Evolutionary conservation across 345 rosid genomes (phyloP).

Genomic region (Salix koriyanagi): DNA sequence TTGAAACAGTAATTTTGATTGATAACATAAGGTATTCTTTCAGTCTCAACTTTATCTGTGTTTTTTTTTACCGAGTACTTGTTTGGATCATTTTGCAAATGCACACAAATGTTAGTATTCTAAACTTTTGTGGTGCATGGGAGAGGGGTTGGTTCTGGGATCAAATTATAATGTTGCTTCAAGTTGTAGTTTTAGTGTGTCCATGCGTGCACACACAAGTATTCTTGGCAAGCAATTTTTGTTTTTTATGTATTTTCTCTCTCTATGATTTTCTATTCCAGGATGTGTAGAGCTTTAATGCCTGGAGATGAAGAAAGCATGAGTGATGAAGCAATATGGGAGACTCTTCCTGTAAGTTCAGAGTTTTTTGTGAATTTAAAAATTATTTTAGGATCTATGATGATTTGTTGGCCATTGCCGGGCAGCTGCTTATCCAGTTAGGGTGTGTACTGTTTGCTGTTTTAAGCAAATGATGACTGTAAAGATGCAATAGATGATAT

Average conservation of each 20-base stretch:
- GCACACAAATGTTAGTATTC: background rate
- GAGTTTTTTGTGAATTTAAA: slow-evolving; percentile 2
- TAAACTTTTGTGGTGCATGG: background rate
- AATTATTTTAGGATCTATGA: background rate
- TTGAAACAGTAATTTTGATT: slow-evolving; percentile 62
- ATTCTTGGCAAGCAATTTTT: background rate
- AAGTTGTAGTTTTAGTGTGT: background rate
- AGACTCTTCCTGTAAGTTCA: slow-evolving; percentile 81
- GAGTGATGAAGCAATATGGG: slow-evolving; percentile 95
- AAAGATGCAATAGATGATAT: background rate
- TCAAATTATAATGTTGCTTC: background rate
- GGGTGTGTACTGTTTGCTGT: background rate
- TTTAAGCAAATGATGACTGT: background rate
- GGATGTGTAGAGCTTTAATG: slow-evolving; percentile 92
- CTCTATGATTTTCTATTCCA: slow-evolving; percentile 17
- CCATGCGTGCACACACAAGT: background rate
- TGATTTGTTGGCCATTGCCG: background rate
- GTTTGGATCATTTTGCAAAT: background rate
- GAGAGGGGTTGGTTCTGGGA: background rate
- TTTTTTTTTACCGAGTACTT: background rate
- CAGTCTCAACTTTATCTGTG: background rate
- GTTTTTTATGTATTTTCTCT: background rate
- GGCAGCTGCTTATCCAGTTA: background rate
- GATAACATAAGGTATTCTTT: slow-evolving; percentile 80
- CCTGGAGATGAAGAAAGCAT: slow-evolving; percentile 93